Evolutionary conservation across 305 asterid species (phyloP).

Genomic region (Plantago rigida): DNA sequence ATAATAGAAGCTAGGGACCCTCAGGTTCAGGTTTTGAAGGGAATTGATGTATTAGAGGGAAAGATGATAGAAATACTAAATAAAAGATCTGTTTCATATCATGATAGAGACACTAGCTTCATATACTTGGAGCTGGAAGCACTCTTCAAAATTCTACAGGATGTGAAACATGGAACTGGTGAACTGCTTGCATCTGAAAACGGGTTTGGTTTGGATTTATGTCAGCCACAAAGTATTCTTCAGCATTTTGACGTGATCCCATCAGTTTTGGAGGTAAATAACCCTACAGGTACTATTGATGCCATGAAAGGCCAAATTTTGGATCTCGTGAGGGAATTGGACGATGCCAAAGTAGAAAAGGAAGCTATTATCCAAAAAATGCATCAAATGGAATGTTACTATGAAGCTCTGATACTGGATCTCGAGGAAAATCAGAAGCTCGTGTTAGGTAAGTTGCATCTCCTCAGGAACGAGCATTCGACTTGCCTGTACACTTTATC

Average conservation of each 20-base stretch:
- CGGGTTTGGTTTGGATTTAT: slow-evolving; percentile 64
- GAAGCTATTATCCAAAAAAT: slow-evolving; percentile 62
- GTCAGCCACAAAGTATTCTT: slow-evolving; percentile 64
- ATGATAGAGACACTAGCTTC: slow-evolving; percentile 45
- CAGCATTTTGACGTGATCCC: slow-evolving; percentile 48
- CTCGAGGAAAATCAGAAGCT: slow-evolving; percentile 94
- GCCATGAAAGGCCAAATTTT: slow-evolving; percentile 67
- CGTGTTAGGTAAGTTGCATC: slow-evolving; percentile 71
- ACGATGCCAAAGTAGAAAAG: slow-evolving; percentile 76
- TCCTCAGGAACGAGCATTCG: slow-evolving; percentile 67
- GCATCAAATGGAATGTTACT: slow-evolving; percentile 93
- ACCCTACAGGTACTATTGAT: slow-evolving; percentile 43
- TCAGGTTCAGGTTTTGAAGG: slow-evolving; percentile 46
- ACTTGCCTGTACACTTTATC: slow-evolving; percentile 68
- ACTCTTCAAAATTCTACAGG: slow-evolving; percentile 45
- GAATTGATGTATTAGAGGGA: slow-evolving; percentile 51
- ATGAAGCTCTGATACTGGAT: slow-evolving; percentile 85
- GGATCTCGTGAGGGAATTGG: slow-evolving; percentile 80
- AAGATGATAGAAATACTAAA: slow-evolving; percentile 58
- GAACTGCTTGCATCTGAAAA: slow-evolving; percentile 44
- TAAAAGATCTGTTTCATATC: slow-evolving; percentile 38
- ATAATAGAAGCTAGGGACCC: slow-evolving; percentile 26
- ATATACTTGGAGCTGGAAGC: slow-evolving; percentile 62
- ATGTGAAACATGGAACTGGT: slow-evolving; percentile 50
- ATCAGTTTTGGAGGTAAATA: slow-evolving; percentile 46